Percentiles rank a stretch among this genome's conserved stretches.
These are phyloP conservation scores for Hypoxylon fuscum DNA, from an alignment of 495 filamentous ascomycete genomes.

Conservation along the genomic window DNA sequence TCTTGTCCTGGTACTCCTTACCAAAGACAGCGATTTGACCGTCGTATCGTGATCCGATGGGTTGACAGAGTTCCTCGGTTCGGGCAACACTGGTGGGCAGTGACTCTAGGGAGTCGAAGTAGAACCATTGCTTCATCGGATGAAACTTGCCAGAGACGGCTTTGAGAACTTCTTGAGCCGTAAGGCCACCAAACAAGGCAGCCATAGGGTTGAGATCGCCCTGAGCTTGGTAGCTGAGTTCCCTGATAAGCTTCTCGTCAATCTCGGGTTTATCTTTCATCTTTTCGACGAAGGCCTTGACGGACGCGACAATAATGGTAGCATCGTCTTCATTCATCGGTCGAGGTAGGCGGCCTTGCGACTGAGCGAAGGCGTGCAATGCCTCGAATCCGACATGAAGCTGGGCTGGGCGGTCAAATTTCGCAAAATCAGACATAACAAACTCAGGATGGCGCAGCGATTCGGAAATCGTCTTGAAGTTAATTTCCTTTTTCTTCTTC, in stretches of 20 bases:
- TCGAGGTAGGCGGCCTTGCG: slow-evolving; percentile 76
- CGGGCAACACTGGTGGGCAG: slow-evolving; percentile 76
- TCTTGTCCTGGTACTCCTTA: slow-evolving; percentile 90
- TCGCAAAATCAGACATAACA: slow-evolving; percentile 93
- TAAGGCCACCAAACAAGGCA: slow-evolving; percentile 93
- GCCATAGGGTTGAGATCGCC: slow-evolving; percentile 93
- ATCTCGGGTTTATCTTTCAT: slow-evolving; percentile 79
- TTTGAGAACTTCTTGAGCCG: slow-evolving; percentile 96
- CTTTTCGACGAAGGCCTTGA: slow-evolving; percentile 73
- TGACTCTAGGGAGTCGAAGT: slow-evolving; percentile 97
- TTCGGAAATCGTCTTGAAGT: slow-evolving; percentile 81
- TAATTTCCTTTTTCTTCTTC: slow-evolving; percentile 95
- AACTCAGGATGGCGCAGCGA: slow-evolving; percentile 88
- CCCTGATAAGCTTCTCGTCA: slow-evolving; percentile 90
- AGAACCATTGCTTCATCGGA: slow-evolving; percentile 91
- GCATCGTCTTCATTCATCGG: slow-evolving; percentile 89
- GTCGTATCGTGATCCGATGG: slow-evolving; percentile 85
- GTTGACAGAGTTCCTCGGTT: slow-evolving; percentile 87
- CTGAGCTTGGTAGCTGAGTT: slow-evolving; percentile 94
- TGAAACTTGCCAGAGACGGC: slow-evolving; percentile 97
- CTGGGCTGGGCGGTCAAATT: slow-evolving; percentile 92
- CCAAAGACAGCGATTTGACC: slow-evolving; percentile 98
- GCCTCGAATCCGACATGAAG: slow-evolving; percentile 94
- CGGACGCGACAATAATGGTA: slow-evolving; percentile 73
- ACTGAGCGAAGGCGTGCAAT: slow-evolving; percentile 80